Evolutionary conservation across 2,329 filamentous ascomycete genomes (phyloP).

Genomic region (Nothomitra cinnamomea): DNA sequence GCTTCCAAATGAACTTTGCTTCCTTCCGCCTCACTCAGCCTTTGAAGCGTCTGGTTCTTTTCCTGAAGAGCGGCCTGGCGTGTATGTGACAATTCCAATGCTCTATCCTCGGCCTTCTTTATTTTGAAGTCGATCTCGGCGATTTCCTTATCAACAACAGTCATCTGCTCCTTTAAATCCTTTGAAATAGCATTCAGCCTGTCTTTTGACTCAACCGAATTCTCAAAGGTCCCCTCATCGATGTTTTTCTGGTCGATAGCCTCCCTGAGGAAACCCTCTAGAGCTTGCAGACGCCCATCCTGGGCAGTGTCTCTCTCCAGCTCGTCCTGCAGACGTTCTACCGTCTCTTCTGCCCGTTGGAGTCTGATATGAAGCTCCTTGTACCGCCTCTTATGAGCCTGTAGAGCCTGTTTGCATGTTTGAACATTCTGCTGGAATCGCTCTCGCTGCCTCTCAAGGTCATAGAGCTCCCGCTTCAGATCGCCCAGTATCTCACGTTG

Average conservation of each 20-base stretch:
- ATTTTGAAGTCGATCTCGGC: constrained; percentile 25
- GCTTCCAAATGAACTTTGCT: constrained; percentile 29
- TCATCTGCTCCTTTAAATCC: constrained; percentile 22
- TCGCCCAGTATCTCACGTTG: constrained; percentile 33
- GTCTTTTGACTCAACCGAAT: constrained; percentile 29
- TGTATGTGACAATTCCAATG: constrained; percentile 29
- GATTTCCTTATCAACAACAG: constrained; percentile 19
- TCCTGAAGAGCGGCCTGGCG: constrained; percentile 37
- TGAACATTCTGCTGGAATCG: constrained; percentile 31
- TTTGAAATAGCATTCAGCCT: constrained; percentile 24
- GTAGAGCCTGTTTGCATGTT: constrained; percentile 31
- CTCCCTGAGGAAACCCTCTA: constrained; percentile 41
- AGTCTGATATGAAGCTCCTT: constrained; percentile 35
- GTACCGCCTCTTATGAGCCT: constrained; percentile 29
- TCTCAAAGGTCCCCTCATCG: constrained; percentile 28
- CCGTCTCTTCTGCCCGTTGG: constrained; percentile 43
- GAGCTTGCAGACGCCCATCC: constrained; percentile 44
- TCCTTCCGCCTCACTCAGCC: constrained; percentile 30
- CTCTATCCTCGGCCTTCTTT: constrained; percentile 38
- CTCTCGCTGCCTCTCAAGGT: constrained; percentile 32
- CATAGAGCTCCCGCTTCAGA: constrained; percentile 36
- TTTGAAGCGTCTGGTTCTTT: constrained; percentile 43
- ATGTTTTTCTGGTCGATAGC: constrained; percentile 31
- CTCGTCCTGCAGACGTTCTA: constrained; percentile 50
- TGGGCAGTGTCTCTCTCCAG: constrained; percentile 39